Evolutionary conservation across 139 green algal genomes (phyloP).

Genomic region (Pseudopediastrum boryanum): DNA sequence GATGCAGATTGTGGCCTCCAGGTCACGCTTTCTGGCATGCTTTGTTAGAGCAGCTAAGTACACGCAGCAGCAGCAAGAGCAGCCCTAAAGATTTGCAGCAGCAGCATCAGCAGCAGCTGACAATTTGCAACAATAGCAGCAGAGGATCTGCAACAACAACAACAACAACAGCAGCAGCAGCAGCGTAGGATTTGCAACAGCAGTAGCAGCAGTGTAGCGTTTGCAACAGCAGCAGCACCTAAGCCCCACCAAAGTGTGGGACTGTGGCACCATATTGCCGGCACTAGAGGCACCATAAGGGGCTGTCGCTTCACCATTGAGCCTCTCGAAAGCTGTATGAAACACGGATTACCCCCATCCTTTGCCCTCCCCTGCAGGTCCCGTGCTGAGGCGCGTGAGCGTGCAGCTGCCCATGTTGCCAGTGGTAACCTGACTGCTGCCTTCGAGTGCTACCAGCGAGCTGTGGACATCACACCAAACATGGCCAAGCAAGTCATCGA

Average conservation of each 20-base stretch:
- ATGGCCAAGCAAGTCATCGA: slow-evolving; percentile 83
- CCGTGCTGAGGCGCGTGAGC: slow-evolving; percentile 59
- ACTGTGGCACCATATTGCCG: too few relatives aligned
- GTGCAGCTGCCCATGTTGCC: slow-evolving; percentile 56
- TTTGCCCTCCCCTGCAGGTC: slow-evolving; percentile 52
- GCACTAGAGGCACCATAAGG: too few relatives aligned
- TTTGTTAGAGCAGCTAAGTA: too few relatives aligned
- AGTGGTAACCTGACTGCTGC: slow-evolving; percentile 82
- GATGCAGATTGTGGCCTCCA: too few relatives aligned
- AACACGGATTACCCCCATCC: too few relatives aligned
- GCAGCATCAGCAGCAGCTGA: neutral
- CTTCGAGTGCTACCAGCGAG: slow-evolving; percentile 84
- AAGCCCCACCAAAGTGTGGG: too few relatives aligned
- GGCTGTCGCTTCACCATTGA: too few relatives aligned
- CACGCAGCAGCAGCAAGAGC: neutral
- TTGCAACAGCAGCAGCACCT: too few relatives aligned
- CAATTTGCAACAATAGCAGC: neutral
- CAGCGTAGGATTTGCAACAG: neutral
- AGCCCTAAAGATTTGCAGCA: neutral
- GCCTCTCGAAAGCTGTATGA: too few relatives aligned
- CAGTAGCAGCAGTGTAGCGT: neutral
- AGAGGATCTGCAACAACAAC: neutral
- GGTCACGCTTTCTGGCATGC: too few relatives aligned
- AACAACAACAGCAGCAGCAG: neutral
- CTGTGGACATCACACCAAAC: slow-evolving; percentile 86